Conservation (phyloP, 2,329 filamentous ascomycete genomes). For the Pseudofabraea citricarpa region DNA sequence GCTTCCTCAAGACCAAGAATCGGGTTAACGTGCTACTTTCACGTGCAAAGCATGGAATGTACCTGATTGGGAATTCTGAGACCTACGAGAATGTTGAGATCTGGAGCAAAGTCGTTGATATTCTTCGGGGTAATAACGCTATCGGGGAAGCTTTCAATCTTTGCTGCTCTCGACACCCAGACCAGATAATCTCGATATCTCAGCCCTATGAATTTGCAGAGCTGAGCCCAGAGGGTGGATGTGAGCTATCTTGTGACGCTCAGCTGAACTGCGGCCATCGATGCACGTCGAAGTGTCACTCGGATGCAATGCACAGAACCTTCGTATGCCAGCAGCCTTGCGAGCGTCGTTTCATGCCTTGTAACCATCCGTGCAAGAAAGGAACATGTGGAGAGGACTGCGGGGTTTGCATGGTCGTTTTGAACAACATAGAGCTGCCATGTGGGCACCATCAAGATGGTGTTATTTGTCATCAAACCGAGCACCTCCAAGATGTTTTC, state of each 20-base stretch:
- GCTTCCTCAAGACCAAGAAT: constrained; percentile 63
- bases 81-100: constrained; percentile 54
- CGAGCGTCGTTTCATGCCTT: not conserved
- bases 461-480: not conserved
- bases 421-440: constrained; percentile 1
- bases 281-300: constrained; percentile 43
- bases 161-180: constrained; percentile 55
- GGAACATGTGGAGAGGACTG: constrained; percentile 2
- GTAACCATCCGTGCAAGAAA: constrained; percentile 1
- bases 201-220: constrained; percentile 29
- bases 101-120: constrained; percentile 55
- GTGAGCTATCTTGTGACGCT: constrained; percentile 22
- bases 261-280: constrained; percentile 40
- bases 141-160: constrained; percentile 49
- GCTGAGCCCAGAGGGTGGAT: constrained; percentile 55
- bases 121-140: constrained; percentile 40
- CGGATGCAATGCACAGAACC: constrained; percentile 29
- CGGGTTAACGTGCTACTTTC: constrained; percentile 66
- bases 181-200: too few relatives aligned
- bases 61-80: constrained; percentile 62
- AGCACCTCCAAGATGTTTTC: not conserved
- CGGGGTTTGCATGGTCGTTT: not conserved
- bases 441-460: constrained; percentile 2
- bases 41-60: constrained; percentile 65
- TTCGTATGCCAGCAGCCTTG: not conserved